A percentile compares a stretch with the other conserved stretches of the same genome.
These are phyloP conservation scores for Linnemannia elongata DNA, from an alignment of 192 early-diverging fungal genomes.

Conservation along the genomic window DNA sequence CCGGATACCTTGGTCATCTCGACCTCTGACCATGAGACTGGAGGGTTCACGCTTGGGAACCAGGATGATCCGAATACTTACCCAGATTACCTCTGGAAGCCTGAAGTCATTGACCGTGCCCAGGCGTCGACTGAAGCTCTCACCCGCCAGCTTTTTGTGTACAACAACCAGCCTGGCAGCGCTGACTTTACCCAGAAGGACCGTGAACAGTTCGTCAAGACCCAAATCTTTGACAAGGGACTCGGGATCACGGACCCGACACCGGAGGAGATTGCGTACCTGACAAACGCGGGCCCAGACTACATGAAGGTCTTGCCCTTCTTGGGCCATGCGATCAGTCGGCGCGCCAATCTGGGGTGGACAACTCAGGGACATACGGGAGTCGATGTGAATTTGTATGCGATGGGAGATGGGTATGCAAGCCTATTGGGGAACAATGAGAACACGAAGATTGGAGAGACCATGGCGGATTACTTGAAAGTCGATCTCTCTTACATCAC, in stretches of 20 bases:
- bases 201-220: slow-evolving; percentile 57
- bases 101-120: slow-evolving; percentile 77
- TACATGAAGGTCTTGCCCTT: slow-evolving; percentile 17
- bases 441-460: slow-evolving; percentile 75
- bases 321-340: slow-evolving; percentile 19
- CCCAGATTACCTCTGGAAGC: slow-evolving; percentile 91
- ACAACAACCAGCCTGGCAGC: background rate
- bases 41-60: slow-evolving; percentile 87
- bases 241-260: slow-evolving; percentile 80
- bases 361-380: slow-evolving; percentile 94
- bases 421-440: slow-evolving; percentile 71
- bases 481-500: slow-evolving; percentile 68
- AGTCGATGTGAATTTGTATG: slow-evolving; percentile 90
- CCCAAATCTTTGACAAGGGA: slow-evolving; percentile 72
- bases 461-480: slow-evolving; percentile 66
- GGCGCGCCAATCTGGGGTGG: slow-evolving; percentile 61
- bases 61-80: slow-evolving; percentile 76
- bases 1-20: slow-evolving; percentile 94
- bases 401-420: slow-evolving; percentile 26
- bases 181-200: background rate
- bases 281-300: slow-evolving; percentile 36
- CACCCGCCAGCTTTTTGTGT: slow-evolving; percentile 57
- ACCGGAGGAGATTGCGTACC: slow-evolving; percentile 67
- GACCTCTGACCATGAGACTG: slow-evolving; percentile 96
- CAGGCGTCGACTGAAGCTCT: slow-evolving; percentile 75